Evolutionary conservation across 2,329 filamentous ascomycete genomes (phyloP).

Genomic region (Stemphylium lycopersici): DNA sequence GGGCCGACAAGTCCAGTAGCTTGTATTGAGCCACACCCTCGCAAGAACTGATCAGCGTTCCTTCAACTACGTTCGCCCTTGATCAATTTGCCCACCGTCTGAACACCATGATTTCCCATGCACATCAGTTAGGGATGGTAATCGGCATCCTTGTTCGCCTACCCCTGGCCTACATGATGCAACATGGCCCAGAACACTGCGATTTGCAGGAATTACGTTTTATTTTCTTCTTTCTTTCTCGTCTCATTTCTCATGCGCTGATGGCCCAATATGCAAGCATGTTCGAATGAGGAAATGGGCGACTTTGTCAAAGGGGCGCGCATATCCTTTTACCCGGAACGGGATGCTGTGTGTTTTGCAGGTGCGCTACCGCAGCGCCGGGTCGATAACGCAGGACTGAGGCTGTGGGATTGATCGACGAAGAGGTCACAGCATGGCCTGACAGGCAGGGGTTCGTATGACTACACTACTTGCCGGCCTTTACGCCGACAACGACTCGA

Average conservation of each 20-base stretch:
- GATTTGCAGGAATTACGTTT: not conserved
- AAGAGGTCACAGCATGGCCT: not conserved
- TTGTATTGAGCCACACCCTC: slow-evolving; percentile 9
- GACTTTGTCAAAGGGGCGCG: not conserved
- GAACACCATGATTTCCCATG: not conserved
- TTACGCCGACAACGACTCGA: not conserved
- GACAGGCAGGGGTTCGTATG: slow-evolving; percentile 6
- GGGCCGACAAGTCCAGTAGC: slow-evolving; percentile 34
- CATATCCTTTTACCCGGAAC: not conserved
- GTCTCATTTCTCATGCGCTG: not conserved
- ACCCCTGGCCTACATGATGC: slow-evolving; percentile 6
- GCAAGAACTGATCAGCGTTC: not conserved
- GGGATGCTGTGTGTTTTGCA: slow-evolving; percentile 1
- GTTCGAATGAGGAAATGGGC: slow-evolving; percentile 9
- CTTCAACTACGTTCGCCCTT: not conserved
- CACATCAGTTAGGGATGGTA: not conserved
- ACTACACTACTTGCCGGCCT: not conserved
- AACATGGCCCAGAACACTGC: not conserved
- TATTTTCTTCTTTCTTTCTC: not conserved
- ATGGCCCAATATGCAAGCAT: slow-evolving; percentile 8
- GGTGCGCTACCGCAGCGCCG: slow-evolving; percentile 12
- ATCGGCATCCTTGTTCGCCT: slow-evolving; percentile 10
- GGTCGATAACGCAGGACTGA: slow-evolving; percentile 19
- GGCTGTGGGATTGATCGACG: slow-evolving; percentile 8
- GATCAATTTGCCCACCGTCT: slow-evolving; percentile 1